Evolutionary conservation across 2,329 filamentous ascomycete species (phyloP).

Genomic region (Diaporthe capsici): DNA sequence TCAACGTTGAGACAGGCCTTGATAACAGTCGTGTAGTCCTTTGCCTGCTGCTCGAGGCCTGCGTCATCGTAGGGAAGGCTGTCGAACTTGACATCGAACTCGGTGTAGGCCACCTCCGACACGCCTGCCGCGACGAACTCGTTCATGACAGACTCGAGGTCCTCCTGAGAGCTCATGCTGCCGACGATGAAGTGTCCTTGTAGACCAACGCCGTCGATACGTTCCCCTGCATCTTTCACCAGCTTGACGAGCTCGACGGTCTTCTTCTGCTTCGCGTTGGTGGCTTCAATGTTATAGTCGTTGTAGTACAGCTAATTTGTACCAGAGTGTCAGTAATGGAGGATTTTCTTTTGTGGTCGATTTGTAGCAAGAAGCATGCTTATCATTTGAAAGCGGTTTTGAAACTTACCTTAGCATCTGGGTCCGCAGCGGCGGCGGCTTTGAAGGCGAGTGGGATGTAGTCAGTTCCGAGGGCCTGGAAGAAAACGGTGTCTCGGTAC

Average conservation of each 20-base stretch:
- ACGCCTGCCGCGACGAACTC: conserved; percentile 65
- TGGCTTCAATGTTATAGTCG: conserved; percentile 68
- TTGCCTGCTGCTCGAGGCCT: conserved; percentile 60
- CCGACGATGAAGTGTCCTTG: conserved; percentile 73
- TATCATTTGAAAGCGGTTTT: too few species aligned
- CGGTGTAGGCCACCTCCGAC: conserved; percentile 70
- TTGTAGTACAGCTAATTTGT: conserved; percentile 66
- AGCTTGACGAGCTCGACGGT: conserved; percentile 61
- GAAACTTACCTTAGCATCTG: conserved; percentile 49
- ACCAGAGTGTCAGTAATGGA: background rate
- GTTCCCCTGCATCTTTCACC: conserved; percentile 61
- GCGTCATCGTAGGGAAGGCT: conserved; percentile 55
- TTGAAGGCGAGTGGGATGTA: conserved; percentile 72
- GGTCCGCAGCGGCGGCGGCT: conserved; percentile 67
- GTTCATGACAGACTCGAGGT: conserved; percentile 60
- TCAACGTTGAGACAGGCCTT: conserved; percentile 53
- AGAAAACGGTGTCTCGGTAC: conserved; percentile 67
- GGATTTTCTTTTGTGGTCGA: background rate
- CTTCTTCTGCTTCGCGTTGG: conserved; percentile 60
- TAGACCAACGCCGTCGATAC: conserved; percentile 73
- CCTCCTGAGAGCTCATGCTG: conserved; percentile 59
- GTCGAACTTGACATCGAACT: conserved; percentile 69
- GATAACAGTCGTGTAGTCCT: conserved; percentile 59
- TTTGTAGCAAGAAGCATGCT: background rate
- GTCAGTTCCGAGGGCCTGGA: conserved; percentile 66